Percentiles rank a stretch among this genome's conserved stretches.
Evolutionary conservation across 257 asterid species (phyloP).

Genomic region (Cordia subcordata): DNA sequence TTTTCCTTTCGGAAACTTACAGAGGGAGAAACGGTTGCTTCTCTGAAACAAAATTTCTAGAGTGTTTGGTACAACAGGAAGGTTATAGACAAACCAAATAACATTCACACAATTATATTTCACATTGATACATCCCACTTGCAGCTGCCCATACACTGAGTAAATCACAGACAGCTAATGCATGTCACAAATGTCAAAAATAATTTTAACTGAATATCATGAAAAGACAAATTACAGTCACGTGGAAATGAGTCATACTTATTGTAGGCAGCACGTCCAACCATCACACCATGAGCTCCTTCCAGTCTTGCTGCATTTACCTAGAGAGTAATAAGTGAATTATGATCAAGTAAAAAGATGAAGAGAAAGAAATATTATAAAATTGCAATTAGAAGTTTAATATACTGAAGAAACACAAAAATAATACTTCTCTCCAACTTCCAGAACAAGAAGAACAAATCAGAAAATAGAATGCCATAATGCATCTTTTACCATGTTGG

Average conservation of each 20-base stretch:
- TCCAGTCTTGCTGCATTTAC: constrained; percentile 68
- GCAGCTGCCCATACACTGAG: too few species aligned
- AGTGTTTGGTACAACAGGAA: too few species aligned
- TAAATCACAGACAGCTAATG: too few species aligned
- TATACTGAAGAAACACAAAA: not conserved
- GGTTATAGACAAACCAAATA: too few species aligned
- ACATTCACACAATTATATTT: too few species aligned
- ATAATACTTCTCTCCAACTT: not conserved
- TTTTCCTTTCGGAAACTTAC: too few species aligned
- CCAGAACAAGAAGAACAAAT: not conserved
- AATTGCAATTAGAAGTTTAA: not conserved
- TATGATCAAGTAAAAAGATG: not conserved
- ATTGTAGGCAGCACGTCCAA: constrained; percentile 84
- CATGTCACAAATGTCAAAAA: too few species aligned
- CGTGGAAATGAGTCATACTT: constrained; percentile 37
- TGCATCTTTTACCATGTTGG: not conserved
- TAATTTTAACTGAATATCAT: not conserved
- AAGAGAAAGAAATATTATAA: not conserved
- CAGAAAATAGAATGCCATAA: not conserved
- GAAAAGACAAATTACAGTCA: not conserved
- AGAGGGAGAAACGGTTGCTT: too few species aligned
- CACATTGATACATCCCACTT: too few species aligned
- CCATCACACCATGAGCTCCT: constrained; percentile 96
- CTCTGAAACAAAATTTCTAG: too few species aligned
- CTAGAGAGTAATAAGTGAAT: constrained; percentile 24